Evolutionary conservation across 495 filamentous ascomycete genomes (phyloP).

Genomic region (Xylaria flabelliformis): DNA sequence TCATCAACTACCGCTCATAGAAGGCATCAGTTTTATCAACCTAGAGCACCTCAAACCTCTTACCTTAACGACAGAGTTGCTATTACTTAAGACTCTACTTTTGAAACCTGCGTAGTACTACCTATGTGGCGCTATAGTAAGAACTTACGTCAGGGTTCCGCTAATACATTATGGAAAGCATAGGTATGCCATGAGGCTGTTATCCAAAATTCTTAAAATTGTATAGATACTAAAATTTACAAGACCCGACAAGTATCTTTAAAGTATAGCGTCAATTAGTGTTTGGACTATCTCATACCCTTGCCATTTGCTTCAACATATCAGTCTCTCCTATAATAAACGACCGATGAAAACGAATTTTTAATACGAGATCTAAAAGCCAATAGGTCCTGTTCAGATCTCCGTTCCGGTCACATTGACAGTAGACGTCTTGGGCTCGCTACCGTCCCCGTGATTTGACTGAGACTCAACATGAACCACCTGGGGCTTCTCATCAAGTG

Average conservation of each 20-base stretch:
- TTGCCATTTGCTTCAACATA: not conserved
- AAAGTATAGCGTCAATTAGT: not conserved
- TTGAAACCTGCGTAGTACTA: not conserved
- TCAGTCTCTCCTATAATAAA: not conserved
- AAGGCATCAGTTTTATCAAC: not conserved
- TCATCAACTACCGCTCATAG: not conserved
- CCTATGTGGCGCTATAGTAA: not conserved
- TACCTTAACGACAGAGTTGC: not conserved
- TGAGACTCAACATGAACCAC: constrained; percentile 32
- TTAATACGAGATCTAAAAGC: not conserved
- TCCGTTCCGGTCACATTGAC: not conserved
- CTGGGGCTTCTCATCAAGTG: constrained; percentile 32
- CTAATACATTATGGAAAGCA: not conserved
- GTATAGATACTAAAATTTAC: not conserved
- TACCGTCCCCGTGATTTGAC: constrained; percentile 11
- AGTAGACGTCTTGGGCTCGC: not conserved
- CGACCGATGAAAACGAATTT: not conserved
- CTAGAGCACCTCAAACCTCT: not conserved
- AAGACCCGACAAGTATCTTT: not conserved
- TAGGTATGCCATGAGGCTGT: not conserved
- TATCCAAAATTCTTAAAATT: not conserved
- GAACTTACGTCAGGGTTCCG: not conserved
- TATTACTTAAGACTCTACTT: not conserved
- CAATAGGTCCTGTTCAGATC: not conserved
- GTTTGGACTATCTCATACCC: not conserved